Evolutionary conservation across 2,329 filamentous ascomycete genomes (phyloP), one percentile per base, ranked within the genome.

Genomic region (Botryotinia convoluta): DNA sequence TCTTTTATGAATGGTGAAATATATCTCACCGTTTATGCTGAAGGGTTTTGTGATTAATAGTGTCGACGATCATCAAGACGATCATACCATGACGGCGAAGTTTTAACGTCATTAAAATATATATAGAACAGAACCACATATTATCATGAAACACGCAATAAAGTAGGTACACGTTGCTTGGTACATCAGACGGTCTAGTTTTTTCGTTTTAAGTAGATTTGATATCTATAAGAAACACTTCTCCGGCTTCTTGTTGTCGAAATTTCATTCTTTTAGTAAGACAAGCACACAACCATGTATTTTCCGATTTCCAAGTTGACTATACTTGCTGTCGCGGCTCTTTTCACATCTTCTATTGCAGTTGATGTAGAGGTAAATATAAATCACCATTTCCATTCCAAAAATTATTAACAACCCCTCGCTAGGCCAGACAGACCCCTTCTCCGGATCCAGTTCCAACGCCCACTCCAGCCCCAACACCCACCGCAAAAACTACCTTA

Each of bases 101-200:
- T 18, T 57, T 57, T n/a, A 48, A 39, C 64, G 64, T 57, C 45
- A 57, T 39, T n/a, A 29, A 9, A 54, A 57, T 57, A 39, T 65
- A 65, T 68, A 39, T 67, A 51, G 22, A 39, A n/a, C 16, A 54
- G 64, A 20, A 29, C 64, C 64, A 67, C 64, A 39, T 54, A 67
- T 54, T 39, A 67, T 42, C 10, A 68, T 57, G 64, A 68, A 68
- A 57, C 48, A 42, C 54, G 35, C 48, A 57, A 20, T 45, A 51
- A 67, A 51, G 45, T 45, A 67, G 32, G 26, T 42, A 68, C 45
- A 68, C 48, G 35, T 57, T 16, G n/a, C 18, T 7, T 12, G n/a
- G 26, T 57, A 44, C 48, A 42, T 69, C 35, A 44, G 35, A 69
- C 48, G 37, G 32, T 57, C 18, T 4, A 42, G 65, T 1, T 20